Evolutionary conservation across 768 basidiomycete genomes (phyloP).

Genomic region (Auriscalpium microsporum): DNA sequence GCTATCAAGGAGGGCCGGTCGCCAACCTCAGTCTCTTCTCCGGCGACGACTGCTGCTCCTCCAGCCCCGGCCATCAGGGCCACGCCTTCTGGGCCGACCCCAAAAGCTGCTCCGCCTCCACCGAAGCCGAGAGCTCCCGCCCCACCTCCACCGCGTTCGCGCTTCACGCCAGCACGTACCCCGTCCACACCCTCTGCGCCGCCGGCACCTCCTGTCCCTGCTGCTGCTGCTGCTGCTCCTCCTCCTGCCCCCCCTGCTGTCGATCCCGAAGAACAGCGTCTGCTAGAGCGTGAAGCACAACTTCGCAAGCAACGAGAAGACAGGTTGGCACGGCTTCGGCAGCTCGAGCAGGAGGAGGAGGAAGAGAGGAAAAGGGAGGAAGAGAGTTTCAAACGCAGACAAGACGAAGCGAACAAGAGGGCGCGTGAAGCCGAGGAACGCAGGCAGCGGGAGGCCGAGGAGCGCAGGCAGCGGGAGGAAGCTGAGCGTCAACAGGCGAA

Average conservation of each 20-base stretch:
- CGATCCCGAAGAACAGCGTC: conserved; percentile 70
- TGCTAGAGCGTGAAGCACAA: conserved; percentile 62
- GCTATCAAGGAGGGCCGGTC: conserved; percentile 43
- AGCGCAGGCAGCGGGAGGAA: not conserved
- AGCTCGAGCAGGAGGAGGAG: conserved; percentile 61
- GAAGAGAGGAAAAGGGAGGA: conserved; percentile 43
- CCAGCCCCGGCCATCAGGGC: conserved; percentile 33
- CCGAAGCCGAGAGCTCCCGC: conserved; percentile 26
- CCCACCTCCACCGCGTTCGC: conserved; percentile 32
- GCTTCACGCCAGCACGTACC: conserved; percentile 24
- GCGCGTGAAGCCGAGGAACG: not conserved
- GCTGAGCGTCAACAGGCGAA: conserved; percentile 15
- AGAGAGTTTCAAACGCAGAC: conserved; percentile 9
- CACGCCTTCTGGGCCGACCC: conserved; percentile 8
- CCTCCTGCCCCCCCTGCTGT: conserved; percentile 35
- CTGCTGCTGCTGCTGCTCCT: conserved; percentile 33
- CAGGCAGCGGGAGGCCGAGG: not conserved
- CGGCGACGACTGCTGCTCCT: conserved; percentile 19
- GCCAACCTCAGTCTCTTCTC: conserved; percentile 27
- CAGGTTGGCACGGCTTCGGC: conserved; percentile 58
- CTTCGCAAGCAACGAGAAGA: conserved; percentile 67
- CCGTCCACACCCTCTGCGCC: conserved; percentile 21
- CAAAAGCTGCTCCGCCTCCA: conserved; percentile 29
- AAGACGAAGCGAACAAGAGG: conserved; percentile 5
- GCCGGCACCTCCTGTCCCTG: conserved; percentile 28